These are phyloP conservation scores for Metarhizium album DNA, from an alignment of 2,329 filamentous ascomycete genomes.

Conservation along the genomic window DNA sequence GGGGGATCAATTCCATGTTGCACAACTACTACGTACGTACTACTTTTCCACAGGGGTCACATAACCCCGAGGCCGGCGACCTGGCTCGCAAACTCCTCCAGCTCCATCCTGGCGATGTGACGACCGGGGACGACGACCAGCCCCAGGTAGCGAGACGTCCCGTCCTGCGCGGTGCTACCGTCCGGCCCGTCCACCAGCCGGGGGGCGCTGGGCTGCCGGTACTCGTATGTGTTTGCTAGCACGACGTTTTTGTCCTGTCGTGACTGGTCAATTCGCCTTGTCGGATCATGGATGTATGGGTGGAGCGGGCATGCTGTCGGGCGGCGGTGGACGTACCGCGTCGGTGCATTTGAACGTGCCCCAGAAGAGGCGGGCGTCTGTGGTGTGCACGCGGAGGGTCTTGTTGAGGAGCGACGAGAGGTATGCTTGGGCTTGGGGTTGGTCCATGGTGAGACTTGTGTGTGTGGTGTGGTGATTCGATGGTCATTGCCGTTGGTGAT, in stretches of 20 bases:
- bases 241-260: conserved; percentile 77
- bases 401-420: conserved; percentile 63
- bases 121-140: conserved; percentile 81
- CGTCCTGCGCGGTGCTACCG: conserved; percentile 48
- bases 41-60: not conserved
- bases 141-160: conserved; percentile 79
- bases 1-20: conserved; percentile 7
- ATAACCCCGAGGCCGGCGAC: conserved; percentile 16
- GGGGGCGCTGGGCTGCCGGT: conserved; percentile 55
- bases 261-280: no score
- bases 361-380: conserved; percentile 78
- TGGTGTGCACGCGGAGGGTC: conserved; percentile 67
- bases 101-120: conserved; percentile 78
- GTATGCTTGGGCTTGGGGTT: conserved; percentile 42
- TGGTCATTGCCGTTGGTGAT: not conserved
- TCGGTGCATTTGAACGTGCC: conserved; percentile 94
- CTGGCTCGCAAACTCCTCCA: conserved; percentile 63
- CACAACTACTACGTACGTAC: no score
- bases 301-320: not conserved
- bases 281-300: no score
- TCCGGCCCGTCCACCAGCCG: conserved; percentile 21
- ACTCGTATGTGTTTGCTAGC: conserved; percentile 77
- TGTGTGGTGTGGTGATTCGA: not conserved
- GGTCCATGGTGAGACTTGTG: conserved; percentile 28
- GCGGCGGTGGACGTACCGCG: conserved; percentile 47